A percentile compares a stretch with the other conserved stretches of the same genome.
These are phyloP conservation scores for Neurospora sp. DNA, from an alignment of 495 filamentous ascomycete genomes.

Conservation along the genomic window DNA sequence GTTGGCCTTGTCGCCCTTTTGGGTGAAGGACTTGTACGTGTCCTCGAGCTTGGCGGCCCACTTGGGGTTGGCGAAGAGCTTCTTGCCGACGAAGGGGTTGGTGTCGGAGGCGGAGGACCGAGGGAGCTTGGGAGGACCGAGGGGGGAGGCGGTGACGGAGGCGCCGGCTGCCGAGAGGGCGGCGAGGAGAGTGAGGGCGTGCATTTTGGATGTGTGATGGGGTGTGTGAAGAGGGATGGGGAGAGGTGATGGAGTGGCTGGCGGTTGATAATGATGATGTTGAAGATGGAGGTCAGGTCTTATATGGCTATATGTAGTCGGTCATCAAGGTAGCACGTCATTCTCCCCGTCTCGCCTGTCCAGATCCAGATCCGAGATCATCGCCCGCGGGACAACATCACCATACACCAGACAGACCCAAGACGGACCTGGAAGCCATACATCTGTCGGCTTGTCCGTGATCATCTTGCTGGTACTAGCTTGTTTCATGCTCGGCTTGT, in stretches of 20 bases:
- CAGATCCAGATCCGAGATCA: not conserved
- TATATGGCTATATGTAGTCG: not conserved
- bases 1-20: constrained; percentile 25
- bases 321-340: not conserved
- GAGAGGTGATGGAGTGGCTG: not conserved
- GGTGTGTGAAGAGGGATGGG: not conserved
- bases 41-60: constrained; percentile 42
- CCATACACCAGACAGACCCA: not conserved
- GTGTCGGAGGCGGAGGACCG: not conserved
- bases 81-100: constrained; percentile 44
- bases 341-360: not conserved
- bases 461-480: not conserved
- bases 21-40: constrained; percentile 35
- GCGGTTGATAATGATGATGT: not conserved
- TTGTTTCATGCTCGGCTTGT: not conserved
- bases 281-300: not conserved
- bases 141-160: constrained; percentile 7
- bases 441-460: not conserved
- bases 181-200: constrained; percentile 6
- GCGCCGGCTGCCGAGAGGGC: constrained; percentile 8
- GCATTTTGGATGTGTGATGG: constrained; percentile 4
- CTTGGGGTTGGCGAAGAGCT: constrained; percentile 43
- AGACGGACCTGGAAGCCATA: not conserved
- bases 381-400: not conserved
- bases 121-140: not conserved